A percentile compares a stretch with the other conserved stretches of the same genome.
Evolutionary conservation across 2,329 filamentous ascomycete species (phyloP).

Genomic region (Colletotrichum horii): DNA sequence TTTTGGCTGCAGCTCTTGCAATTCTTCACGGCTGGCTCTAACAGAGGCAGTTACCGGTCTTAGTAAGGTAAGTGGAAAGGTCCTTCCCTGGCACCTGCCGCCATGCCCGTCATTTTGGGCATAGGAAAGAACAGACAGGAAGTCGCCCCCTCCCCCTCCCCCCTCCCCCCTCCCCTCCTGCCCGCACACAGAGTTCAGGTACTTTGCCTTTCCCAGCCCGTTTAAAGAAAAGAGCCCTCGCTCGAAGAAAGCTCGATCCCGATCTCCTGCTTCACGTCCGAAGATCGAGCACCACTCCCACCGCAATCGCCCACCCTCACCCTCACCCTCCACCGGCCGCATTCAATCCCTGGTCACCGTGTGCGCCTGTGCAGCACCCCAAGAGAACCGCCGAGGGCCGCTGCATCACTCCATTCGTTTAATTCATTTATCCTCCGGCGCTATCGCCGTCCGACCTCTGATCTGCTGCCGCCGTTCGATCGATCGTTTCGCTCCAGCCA

Average conservation of each 20-base stretch:
- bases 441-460: background rate
- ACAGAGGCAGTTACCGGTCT: background rate
- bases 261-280: background rate
- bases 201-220: background rate
- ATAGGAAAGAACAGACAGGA: background rate
- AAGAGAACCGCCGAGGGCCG: background rate
- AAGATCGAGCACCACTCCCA: constrained; percentile 2
- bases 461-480: background rate
- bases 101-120: background rate
- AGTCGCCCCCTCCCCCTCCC: background rate
- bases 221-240: background rate
- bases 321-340: background rate
- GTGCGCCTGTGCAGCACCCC: background rate
- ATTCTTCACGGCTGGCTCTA: background rate
- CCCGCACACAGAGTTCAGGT: background rate
- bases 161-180: background rate
- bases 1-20: background rate
- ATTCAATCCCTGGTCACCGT: background rate
- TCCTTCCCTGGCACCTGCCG: background rate
- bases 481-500: background rate
- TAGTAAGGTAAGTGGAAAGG: background rate
- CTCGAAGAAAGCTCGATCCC: constrained; percentile 12
- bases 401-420: background rate
- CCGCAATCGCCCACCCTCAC: background rate
- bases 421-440: background rate